These are phyloP conservation scores for Geotrichum restrictum DNA, from an alignment of 1,139 yeast genomes.

Conservation along the genomic window DNA sequence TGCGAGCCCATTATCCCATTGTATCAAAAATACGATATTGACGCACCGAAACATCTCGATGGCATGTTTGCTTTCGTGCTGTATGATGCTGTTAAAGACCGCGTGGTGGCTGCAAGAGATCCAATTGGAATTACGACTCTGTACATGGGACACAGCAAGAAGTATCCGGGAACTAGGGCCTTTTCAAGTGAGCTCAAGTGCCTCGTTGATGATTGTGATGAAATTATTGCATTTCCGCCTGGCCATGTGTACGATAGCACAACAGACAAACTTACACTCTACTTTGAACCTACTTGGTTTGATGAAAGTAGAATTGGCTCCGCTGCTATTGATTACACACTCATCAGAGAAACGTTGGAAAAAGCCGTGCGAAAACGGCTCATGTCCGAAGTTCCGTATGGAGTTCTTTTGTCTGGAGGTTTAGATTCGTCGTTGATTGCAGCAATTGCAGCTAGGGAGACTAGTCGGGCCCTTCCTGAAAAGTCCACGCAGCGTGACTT, in stretches of 20 bases:
- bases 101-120: slow-evolving; percentile 94
- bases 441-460: slow-evolving; percentile 93
- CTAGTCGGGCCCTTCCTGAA: slow-evolving; percentile 66
- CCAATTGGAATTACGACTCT: slow-evolving; percentile 96
- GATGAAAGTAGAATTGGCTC: slow-evolving; percentile 71
- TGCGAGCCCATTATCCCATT: slow-evolving; percentile 97
- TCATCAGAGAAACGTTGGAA: slow-evolving; percentile 77
- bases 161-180: slow-evolving; percentile 68
- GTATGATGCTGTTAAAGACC: slow-evolving; percentile 76
- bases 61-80: slow-evolving; percentile 97
- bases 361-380: slow-evolving; percentile 96
- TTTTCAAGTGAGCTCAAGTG: slow-evolving; percentile 95
- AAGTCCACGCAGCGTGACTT: slow-evolving; percentile 50
- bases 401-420: slow-evolving; percentile 95
- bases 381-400: slow-evolving; percentile 98
- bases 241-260: slow-evolving; percentile 93
- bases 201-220: slow-evolving; percentile 85
- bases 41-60: slow-evolving; percentile 87
- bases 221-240: slow-evolving; percentile 91
- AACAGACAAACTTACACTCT: slow-evolving; percentile 79
- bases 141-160: slow-evolving; percentile 83
- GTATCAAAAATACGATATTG: slow-evolving; percentile 77
- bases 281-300: slow-evolving; percentile 94
- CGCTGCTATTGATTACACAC: slow-evolving; percentile 64
- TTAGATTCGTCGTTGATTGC: slow-evolving; percentile 95